phyloP scores from a whole-genome alignment of 2,329 filamentous ascomycete genomes.

The Lasiodiplodia theobromae region DNA sequence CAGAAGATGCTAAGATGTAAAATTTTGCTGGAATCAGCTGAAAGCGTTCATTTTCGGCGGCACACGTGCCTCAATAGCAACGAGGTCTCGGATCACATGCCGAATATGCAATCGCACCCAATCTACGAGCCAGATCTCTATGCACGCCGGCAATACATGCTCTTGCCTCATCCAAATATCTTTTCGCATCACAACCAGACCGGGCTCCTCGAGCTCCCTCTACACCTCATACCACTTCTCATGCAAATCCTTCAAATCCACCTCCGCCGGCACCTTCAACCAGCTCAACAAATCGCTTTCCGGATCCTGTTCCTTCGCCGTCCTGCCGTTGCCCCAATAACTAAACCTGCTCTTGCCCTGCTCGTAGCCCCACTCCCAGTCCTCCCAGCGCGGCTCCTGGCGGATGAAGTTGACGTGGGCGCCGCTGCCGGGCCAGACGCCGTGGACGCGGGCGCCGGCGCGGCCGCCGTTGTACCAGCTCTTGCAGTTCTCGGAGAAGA shows the following conservation, averaged over 20 bases:
- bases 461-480: constrained; percentile 75
- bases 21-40: neutral
- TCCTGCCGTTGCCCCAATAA: constrained; percentile 74
- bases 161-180: neutral
- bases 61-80: neutral
- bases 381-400: constrained; percentile 65
- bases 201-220: neutral
- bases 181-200: neutral
- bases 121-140: neutral
- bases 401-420: constrained; percentile 67
- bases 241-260: constrained; percentile 68
- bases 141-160: neutral
- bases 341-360: constrained; percentile 50
- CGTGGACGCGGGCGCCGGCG: constrained; percentile 64
- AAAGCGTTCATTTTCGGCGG: neutral
- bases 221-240: constrained; percentile 67
- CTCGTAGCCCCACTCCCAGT: constrained; percentile 61
- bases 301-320: constrained; percentile 63
- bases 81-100: too few relatives aligned
- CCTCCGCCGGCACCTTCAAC: constrained; percentile 61
- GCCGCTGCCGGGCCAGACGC: constrained; percentile 73
- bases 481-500: constrained; percentile 68
- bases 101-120: too few relatives aligned
- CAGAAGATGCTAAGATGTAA: neutral
- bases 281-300: constrained; percentile 70